Evolutionary conservation across 1,284 basidiomycete genomes (phyloP), one percentile per base, ranked within the genome.

Genomic region (Phlebopus sp.): DNA sequence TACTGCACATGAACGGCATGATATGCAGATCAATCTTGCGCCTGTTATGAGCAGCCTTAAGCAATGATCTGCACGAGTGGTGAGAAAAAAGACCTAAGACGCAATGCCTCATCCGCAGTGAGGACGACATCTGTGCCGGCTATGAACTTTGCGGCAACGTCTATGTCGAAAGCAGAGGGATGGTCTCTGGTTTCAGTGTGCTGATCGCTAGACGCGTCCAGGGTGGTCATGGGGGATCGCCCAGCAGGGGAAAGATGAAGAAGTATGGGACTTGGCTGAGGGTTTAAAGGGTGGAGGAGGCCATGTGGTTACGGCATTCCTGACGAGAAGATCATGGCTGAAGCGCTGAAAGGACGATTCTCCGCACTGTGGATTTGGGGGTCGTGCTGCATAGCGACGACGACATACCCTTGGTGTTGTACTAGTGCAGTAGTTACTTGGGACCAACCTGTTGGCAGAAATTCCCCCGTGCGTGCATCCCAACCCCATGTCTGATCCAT

Each of bases 1-100:
- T 60, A 88, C 86, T 67, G 64, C 86, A 88, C 86, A 89, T 89
- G 47, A 89, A 71, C 42, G 86, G 86, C 75, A 90, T 77, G 39
- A 89, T 70, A 59, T 85, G 77, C 68, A 63, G 70, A 63, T 90
- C 86, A 49, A 89, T 84, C 66, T 89, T 89, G 48, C 76, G 74
- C 62, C 85, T 87, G 58, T 29, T 3, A 39, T 14, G 4, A 18
- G 11, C 30, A 35, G 6, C 35, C 37, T 36, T 42, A 29, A 23
- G 43, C 9, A 19, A 15, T 15, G 2, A 21, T 17, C 32, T 36
- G 10, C 7, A 11, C 3, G 13, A 21, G 29, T 14, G 31, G 1
- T 14, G n/a, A 44, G 3, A 2, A 6, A 1, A 30, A 13, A 0
- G 41, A 70, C 67, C 68, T 61, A 39, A 71, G 54, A 6, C 54